Conservation (phyloP, 2,329 filamentous ascomycete species). For the Chaetomium sp. region DNA sequence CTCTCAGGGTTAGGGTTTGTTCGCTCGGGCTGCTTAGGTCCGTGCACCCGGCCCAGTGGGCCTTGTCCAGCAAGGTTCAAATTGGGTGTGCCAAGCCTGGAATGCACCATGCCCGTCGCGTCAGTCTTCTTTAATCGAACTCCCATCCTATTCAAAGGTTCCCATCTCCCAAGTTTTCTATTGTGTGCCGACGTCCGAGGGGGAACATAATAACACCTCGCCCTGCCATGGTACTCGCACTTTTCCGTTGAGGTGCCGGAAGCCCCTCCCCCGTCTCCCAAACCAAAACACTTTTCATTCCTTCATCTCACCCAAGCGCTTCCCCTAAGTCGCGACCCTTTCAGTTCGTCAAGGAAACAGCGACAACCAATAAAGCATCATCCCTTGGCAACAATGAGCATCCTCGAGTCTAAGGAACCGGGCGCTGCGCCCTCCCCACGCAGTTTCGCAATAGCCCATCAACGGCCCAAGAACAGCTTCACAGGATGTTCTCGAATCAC, state of each 20-base stretch:
- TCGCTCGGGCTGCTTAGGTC: background rate
- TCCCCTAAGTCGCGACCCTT: no score
- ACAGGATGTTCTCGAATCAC: constrained; percentile 76
- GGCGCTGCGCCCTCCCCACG: constrained; percentile 40
- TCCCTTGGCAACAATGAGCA: constrained; percentile 21
- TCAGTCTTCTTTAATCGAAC: background rate
- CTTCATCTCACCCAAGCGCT: no score
- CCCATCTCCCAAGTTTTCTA: no score
- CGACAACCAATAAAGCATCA: background rate
- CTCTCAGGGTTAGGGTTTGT: constrained; percentile 15
- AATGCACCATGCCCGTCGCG: background rate
- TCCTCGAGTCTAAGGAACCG: constrained; percentile 15
- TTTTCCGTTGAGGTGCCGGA: no score
- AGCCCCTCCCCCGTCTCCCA: no score
- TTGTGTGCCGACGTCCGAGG: no score
- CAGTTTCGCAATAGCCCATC: constrained; percentile 50
- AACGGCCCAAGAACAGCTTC: constrained; percentile 57
- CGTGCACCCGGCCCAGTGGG: background rate
- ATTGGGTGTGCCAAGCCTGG: constrained; percentile 2
- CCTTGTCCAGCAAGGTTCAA: constrained; percentile 15
- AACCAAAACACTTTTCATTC: no score
- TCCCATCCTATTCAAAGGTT: background rate
- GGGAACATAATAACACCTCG: no score
- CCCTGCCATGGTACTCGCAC: no score
- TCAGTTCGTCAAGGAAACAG: no score